Evolutionary conservation across 2,329 filamentous ascomycete species (phyloP).

Genomic region (Neonectria neomacrospora): DNA sequence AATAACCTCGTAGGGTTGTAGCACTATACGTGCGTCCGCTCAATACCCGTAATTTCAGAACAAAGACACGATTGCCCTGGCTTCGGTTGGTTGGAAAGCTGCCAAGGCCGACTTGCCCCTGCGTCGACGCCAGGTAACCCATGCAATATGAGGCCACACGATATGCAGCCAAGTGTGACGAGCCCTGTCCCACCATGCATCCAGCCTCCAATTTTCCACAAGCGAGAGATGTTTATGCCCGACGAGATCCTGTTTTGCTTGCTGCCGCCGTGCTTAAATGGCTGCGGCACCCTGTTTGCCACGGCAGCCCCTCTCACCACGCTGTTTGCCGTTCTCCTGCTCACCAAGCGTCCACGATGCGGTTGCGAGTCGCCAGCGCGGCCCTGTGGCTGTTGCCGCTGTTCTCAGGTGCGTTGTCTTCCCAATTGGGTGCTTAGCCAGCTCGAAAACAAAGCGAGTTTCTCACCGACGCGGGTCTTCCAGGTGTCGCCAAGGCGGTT

Average conservation of each 20-base stretch:
- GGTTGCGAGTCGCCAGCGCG: slow-evolving; percentile 4
- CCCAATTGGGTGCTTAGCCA: not conserved
- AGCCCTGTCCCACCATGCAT: not conserved
- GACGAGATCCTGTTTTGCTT: slow-evolving; percentile 3
- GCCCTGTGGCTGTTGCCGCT: slow-evolving; percentile 16
- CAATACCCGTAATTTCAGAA: not conserved
- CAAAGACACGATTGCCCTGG: not conserved
- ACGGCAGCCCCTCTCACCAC: not conserved
- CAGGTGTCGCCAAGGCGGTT: slow-evolving; percentile 10
- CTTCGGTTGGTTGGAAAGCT: not conserved
- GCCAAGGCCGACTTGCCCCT: not conserved
- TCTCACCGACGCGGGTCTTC: not conserved
- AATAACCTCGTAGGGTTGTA: not conserved
- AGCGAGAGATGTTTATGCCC: slow-evolving; percentile 11
- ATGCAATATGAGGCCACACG: not conserved
- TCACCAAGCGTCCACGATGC: slow-evolving; percentile 5
- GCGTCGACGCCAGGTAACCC: not conserved
- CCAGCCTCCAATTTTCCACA: slow-evolving; percentile 2
- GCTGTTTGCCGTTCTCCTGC: not conserved
- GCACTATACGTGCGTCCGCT: not conserved
- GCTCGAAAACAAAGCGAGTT: not conserved
- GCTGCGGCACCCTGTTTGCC: not conserved
- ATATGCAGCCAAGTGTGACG: not conserved
- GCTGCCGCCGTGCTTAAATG: not conserved
- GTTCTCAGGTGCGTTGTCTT: slow-evolving; percentile 12